Base-by-base conservation (phyloP, 2,329 filamentous ascomycete species). In the Aaosphaeria arxii region DNA sequence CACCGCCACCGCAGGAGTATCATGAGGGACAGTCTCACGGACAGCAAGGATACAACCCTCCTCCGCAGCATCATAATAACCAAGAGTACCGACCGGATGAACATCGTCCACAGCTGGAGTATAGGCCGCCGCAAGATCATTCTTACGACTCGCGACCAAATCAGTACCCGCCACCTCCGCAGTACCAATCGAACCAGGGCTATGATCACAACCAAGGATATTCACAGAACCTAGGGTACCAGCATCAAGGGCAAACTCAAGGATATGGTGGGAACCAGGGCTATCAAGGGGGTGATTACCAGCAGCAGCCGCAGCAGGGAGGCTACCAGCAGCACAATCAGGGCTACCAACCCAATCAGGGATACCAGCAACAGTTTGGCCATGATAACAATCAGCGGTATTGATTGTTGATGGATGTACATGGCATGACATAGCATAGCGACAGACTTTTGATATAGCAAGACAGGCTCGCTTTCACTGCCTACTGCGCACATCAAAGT, bases 111-210 rank as follows among this genome's bases (percentile, higher is more conserved):
- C 13, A 36, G 9, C 33, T 2, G 33, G 11, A 17, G 11, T 29
- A 44, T 3, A 42, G 42, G 24, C 24, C 43, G 31, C 42, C 49
- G 13, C 43, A 42, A 32, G 5, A 31, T 28, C 46, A 49, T 6
- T 5, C 9, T 5, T 44, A 52, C 29, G 46, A 40, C 41, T 40
- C 48, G 11, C 46, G 30, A 28, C 11, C 44, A 11, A 30, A 33
- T 7, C 30, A 30, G 5, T 6, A 46, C 7, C 48, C 38, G 24
- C 17, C 43, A 11, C 11, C 33, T 24, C 38, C 36, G 24, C 13
- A 49, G n/a, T 50, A 50, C 13, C 32, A 36, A 30, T 42, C 9
- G 13, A 9, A 36, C 9, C 33, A 36, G 13, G 33, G 33, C 33
- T 36, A 9, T 13, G 9, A 13, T 9, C 33, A 36, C 33, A 13